Conservation (phyloP, 768 basidiomycete genomes). For the Guyanaporus albipodus region DNA sequence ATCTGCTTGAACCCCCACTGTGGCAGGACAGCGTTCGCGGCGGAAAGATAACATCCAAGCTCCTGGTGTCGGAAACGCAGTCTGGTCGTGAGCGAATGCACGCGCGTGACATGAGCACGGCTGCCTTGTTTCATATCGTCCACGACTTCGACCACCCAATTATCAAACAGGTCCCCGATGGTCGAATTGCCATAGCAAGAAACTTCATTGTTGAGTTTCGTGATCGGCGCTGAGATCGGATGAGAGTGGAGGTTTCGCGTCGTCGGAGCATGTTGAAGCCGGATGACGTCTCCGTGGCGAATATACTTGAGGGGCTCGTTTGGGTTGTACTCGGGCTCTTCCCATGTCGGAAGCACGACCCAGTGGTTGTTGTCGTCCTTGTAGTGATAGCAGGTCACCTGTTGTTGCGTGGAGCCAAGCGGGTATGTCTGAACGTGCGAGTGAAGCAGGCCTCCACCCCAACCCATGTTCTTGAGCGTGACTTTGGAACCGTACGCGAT, state of each 20-base stretch:
- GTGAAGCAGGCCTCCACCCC: constrained; percentile 94
- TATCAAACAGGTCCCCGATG: constrained; percentile 82
- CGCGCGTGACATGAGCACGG: constrained; percentile 53
- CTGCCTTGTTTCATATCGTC: constrained; percentile 76
- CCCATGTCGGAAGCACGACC: constrained; percentile 78
- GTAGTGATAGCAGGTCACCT: constrained; percentile 99
- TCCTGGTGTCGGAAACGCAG: constrained; percentile 75
- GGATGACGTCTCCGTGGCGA: constrained; percentile 69
- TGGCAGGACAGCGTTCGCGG: constrained; percentile 84
- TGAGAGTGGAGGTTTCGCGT: constrained; percentile 93
- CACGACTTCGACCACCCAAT: constrained; percentile 92
- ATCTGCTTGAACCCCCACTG: constrained; percentile 99
- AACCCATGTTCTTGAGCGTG: constrained; percentile 96
- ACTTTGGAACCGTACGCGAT: constrained; percentile 86
- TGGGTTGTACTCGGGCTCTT: constrained; percentile 60
- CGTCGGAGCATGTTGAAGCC: constrained; percentile 79
- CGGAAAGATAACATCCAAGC: constrained; percentile 84
- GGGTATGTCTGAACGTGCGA: constrained; percentile 97
- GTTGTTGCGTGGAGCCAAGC: constrained; percentile 87
- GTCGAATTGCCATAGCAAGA: constrained; percentile 92
- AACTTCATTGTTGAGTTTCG: constrained; percentile 88
- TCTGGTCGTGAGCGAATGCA: constrained; percentile 90
- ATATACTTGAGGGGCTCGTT: constrained; percentile 67
- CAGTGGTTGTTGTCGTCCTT: constrained; percentile 98
- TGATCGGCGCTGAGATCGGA: constrained; percentile 77